Percentiles rank a stretch among this genome's conserved stretches.
Conservation (phyloP, 176 grass and related monocot species). For the Triticum timopheevii region DNA sequence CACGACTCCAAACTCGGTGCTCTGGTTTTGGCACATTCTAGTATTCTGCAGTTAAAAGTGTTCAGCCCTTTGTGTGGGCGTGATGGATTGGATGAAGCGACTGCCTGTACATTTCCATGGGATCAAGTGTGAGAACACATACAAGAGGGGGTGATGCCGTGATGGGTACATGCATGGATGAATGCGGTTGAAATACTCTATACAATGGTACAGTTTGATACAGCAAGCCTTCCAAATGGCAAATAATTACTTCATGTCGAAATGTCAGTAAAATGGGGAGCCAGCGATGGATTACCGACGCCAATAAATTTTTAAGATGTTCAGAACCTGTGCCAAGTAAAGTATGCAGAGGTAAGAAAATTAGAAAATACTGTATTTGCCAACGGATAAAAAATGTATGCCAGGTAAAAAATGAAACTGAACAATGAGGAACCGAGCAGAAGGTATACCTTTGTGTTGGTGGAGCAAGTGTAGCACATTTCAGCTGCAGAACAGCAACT, state of each 20-base stretch:
- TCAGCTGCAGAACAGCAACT: background rate
- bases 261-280: background rate
- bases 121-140: background rate
- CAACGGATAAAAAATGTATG: background rate
- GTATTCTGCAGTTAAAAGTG: background rate
- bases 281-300: background rate
- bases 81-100: background rate
- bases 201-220: background rate
- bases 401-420: background rate
- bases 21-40: background rate
- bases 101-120: background rate
- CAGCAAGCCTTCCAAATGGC: background rate
- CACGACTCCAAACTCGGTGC: no score
- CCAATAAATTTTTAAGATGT: background rate
- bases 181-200: background rate
- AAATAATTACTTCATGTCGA: background rate
- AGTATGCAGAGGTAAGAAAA: background rate
- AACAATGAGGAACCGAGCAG: background rate
- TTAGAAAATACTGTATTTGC: background rate
- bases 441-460: constrained; percentile 9
- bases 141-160: background rate
- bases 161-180: background rate
- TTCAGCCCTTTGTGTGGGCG: background rate
- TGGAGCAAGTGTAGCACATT: background rate
- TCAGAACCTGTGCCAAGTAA: constrained; percentile 15